Percentiles rank a stretch among this genome's conserved stretches.
Evolutionary conservation across 257 asterid species (phyloP).

Genomic region (Solanum tacnaense): DNA sequence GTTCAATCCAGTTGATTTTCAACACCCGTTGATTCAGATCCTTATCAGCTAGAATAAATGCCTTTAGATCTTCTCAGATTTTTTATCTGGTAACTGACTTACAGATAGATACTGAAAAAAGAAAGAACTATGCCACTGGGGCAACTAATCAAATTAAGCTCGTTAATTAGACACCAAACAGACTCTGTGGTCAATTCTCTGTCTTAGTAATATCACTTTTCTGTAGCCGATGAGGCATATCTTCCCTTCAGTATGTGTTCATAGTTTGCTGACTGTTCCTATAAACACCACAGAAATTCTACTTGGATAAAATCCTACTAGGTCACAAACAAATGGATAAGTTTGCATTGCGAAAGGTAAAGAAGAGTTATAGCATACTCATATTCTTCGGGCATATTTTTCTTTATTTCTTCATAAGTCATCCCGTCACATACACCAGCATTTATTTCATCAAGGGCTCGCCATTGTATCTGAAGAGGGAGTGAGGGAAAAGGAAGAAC

Average conservation of each 20-base stretch:
- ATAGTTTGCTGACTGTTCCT: neutral
- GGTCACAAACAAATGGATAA: neutral
- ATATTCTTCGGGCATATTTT: conserved; percentile 94
- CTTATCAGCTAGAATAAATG: neutral
- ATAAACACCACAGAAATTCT: neutral
- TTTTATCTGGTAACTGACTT: neutral
- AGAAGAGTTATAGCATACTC: conserved; percentile 49
- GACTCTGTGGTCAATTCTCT: neutral
- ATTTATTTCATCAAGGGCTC: conserved; percentile 97
- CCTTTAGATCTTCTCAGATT: neutral
- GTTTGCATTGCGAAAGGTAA: neutral
- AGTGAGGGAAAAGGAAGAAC: conserved; percentile 2
- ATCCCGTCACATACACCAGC: conserved; percentile 95
- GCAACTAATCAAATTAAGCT: neutral
- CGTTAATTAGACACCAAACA: neutral
- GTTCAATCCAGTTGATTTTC: neutral
- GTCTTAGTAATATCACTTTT: neutral
- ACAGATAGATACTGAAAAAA: neutral
- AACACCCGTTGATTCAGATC: neutral
- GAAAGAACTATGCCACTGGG: neutral
- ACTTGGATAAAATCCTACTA: neutral
- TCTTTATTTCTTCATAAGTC: conserved; percentile 98
- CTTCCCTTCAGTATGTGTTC: neutral
- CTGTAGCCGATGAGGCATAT: neutral
- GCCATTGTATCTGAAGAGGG: conserved; percentile 85